phyloP scores from a whole-genome alignment of 306 rosid species.

The Cercis canadensis region DNA sequence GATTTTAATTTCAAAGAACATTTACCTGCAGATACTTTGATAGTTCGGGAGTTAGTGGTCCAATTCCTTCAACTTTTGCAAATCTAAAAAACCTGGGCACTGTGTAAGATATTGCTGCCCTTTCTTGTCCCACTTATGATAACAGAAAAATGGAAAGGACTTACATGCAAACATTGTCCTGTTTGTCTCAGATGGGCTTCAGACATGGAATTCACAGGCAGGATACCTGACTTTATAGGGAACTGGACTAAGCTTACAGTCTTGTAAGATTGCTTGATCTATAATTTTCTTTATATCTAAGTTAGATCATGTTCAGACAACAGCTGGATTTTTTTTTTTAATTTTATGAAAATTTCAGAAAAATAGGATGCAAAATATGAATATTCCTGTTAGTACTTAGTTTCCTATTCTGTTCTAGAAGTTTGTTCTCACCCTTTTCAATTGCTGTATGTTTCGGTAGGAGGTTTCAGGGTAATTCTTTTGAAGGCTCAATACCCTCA shows the following conservation, averaged over 20 bases:
- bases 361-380: not conserved
- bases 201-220: conserved; percentile 62
- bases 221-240: conserved; percentile 79
- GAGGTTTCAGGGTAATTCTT: conserved; percentile 88
- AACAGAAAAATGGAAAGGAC: not conserved
- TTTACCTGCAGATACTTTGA: conserved; percentile 61
- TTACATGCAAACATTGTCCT: conserved; percentile 1
- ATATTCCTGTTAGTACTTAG: not conserved
- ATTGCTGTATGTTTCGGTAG: conserved; percentile 44
- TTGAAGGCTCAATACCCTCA: conserved; percentile 70
- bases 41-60: conserved; percentile 81
- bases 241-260: conserved; percentile 57
- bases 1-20: conserved; percentile 30
- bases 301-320: not conserved
- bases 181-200: conserved; percentile 72
- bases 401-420: not conserved
- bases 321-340: conserved; percentile 4
- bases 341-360: not conserved
- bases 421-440: conserved; percentile 19
- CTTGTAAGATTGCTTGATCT: conserved; percentile 60
- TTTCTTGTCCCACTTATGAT: not conserved
- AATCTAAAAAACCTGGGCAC: conserved; percentile 47
- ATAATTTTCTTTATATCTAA: not conserved
- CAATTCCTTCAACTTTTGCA: conserved; percentile 76
- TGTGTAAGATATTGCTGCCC: conserved; percentile 57